phyloP scores from a whole-genome alignment of 1,284 basidiomycete species.

The Trametes versicolor region DNA sequence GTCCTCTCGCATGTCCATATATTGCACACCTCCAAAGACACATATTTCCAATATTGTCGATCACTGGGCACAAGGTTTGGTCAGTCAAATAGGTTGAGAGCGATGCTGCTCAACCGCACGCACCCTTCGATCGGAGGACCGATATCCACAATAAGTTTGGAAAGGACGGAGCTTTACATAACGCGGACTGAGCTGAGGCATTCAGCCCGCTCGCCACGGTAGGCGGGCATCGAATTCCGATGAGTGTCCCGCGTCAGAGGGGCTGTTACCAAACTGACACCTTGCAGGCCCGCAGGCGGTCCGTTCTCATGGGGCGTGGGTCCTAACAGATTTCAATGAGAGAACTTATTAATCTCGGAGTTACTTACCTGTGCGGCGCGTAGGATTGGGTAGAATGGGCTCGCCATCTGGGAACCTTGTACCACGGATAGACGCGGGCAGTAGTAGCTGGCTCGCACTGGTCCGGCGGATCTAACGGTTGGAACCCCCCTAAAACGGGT shows the following conservation, averaged over 20 bases:
- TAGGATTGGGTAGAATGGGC: constrained; percentile 4
- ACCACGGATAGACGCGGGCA: not conserved
- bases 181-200: not conserved
- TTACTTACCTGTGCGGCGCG: not conserved
- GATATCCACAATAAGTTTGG: not conserved
- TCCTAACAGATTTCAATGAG: constrained; percentile 9
- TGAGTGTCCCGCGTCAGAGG: too few species aligned
- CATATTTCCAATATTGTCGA: not conserved
- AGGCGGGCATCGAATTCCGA: not conserved
- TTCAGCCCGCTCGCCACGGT: not conserved
- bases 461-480: constrained; percentile 17
- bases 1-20: not conserved
- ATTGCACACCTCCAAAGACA: not conserved
- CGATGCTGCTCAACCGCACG: not conserved
- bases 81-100: not conserved
- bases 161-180: not conserved
- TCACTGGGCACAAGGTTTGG: not conserved
- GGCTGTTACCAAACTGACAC: not conserved
- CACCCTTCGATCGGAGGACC: not conserved
- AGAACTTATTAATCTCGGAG: constrained; percentile 14
- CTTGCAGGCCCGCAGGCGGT: constrained; percentile 7
- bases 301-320: constrained; percentile 21
- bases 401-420: not conserved
- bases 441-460: not conserved
- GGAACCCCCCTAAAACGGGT: not conserved